Evolutionary conservation across 2,329 filamentous ascomycete species (phyloP), one percentile per base, ranked within the genome.

Genomic region (Fusarium armeniacum): DNA sequence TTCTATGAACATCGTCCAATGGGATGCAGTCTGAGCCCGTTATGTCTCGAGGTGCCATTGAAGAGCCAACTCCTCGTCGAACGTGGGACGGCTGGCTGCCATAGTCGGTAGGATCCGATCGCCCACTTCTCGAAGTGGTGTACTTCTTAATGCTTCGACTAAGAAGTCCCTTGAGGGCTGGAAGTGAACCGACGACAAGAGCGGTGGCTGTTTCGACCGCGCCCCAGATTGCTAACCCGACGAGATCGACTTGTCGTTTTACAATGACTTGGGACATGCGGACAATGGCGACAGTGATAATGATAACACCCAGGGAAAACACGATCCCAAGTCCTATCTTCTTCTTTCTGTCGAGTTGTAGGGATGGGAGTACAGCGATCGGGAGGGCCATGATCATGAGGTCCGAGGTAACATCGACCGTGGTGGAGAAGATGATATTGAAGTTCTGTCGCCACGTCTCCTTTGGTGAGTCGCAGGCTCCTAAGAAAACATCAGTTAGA

Each of bases 351-450:
- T 68, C 64, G 3, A 68, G 64, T 24, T 68, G 65, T 3, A 68
- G 11, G 2, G 65, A 68, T 1, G 65, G 65, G 0, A 68, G 47
- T 3, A 68, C 44, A 1, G 65, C 58, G 30, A 68, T 68, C 20
- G 65, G 65, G 3, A 68, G 58, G 5, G 58, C 58, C 44, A 68
- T 68, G 5, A 68, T 68, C 65, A 68, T 68, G 9, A 68, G 28
- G 22, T 68, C 65, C 2, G 64, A 55, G 4, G 43, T 15, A 4
- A 68, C 33, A 3, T 68, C 65, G 35, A 68, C 58, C 16, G 43
- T 55, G 2, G 65, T 68, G 11, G 63, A 68, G 52, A 67, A 67
- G 3, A 68, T 16, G 30, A 68, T 33, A 1, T 68, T 68, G 13
- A 68, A 54, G 1, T 22, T 28, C 2, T 62, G 52, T 22, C 46